Evolutionary conservation across 768 basidiomycete species (phyloP), one percentile per base, ranked within the genome.

Genomic region (Boletus rex-veris): DNA sequence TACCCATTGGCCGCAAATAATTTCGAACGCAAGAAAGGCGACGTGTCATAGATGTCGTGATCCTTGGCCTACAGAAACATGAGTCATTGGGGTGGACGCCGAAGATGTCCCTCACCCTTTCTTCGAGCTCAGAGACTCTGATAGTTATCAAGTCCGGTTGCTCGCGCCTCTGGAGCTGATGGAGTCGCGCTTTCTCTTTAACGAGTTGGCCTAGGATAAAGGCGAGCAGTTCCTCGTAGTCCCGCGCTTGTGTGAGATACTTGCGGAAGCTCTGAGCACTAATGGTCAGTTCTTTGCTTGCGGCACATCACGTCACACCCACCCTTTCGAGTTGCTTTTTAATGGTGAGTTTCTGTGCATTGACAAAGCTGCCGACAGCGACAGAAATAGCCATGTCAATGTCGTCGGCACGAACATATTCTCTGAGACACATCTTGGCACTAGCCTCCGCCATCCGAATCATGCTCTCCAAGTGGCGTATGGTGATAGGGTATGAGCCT

Each of bases 401-500:
- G 68, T 99, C 97, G 69, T 98, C 97, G 37, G 87, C 78, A 43
- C 97, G 83, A 31, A 98, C 97, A 65, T 92, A 98, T 72, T 98
- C 96, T 49, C 97, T 81, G 57, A 99, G 75, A 45, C 95, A 86
- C 97, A 99, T 98, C 78, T 96, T 97, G 21, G 97, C 97, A 65
- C 90, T 93, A 14, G 97, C 96, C 72, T 99, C 97, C 3, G 92
- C 83, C 96, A 98, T 98, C 38, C 97, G 88, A 73, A 99, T 98
- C 91, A 97, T 97, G 68, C 93, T 96, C 74, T 99, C 97, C 54
- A 99, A 73, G 66, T 98, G 97, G 52, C 97, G 91, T 45, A 98
- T 89, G 9, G 97, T 99, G 68, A 99, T 97, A 3, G 97, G 97
- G 74, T 92, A 97, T 19, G 96, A 98, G n/a, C 96, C 96, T 2